Conservation (phyloP, 768 basidiomycete species). For the Cubamyces sp. region DNA sequence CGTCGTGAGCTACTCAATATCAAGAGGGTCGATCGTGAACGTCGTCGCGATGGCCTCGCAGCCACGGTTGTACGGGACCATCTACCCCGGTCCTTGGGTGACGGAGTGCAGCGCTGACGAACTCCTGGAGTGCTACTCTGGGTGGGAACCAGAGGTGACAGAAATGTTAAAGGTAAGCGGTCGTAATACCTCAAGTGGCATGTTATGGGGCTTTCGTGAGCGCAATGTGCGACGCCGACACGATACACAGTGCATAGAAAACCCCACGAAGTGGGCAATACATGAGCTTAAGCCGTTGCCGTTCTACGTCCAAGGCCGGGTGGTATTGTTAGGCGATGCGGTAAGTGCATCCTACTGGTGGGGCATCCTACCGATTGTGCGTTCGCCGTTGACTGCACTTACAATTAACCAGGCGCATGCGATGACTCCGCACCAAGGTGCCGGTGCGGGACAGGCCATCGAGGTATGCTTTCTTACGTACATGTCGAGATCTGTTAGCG, state of each 20-base stretch:
- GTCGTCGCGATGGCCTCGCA: constrained; percentile 48
- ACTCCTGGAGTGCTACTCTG: constrained; percentile 32
- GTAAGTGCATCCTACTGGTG: constrained; percentile 25
- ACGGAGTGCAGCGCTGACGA: constrained; percentile 30
- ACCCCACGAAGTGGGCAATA: constrained; percentile 38
- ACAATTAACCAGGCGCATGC: constrained; percentile 35
- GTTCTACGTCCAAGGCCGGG: constrained; percentile 28
- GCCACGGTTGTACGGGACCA: constrained; percentile 38
- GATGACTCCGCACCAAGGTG: constrained; percentile 39
- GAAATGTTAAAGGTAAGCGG: constrained; percentile 30
- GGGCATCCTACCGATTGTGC: too few species aligned
- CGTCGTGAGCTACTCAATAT: constrained; percentile 52
- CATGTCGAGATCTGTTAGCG: neutral
- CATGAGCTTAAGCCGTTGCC: constrained; percentile 35
- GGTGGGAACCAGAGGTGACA: constrained; percentile 38
- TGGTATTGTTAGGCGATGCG: constrained; percentile 38
- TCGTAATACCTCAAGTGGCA: neutral
- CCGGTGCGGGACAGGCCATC: constrained; percentile 41
- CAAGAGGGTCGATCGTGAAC: constrained; percentile 47
- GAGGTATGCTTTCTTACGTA: constrained; percentile 28
- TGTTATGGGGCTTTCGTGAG: neutral
- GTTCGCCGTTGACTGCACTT: neutral
- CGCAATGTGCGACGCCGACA: too few species aligned
- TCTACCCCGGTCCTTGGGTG: constrained; percentile 33
- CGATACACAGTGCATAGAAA: constrained; percentile 30